phyloP scores from a whole-genome alignment of 805 yeast species.

The Starmerella floris region DNA sequence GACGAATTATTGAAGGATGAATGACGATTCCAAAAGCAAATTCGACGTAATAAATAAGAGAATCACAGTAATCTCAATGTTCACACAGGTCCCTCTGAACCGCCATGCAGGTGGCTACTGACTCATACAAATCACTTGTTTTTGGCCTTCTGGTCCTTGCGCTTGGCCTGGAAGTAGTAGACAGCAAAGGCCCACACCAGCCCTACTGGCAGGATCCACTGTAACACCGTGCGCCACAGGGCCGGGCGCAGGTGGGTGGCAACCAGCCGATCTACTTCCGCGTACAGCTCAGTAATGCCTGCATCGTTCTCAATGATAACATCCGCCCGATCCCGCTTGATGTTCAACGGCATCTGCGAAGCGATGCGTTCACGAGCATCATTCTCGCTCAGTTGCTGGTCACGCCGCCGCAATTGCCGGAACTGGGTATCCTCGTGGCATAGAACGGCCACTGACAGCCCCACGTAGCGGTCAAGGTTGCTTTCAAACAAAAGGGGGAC shows the following conservation, averaged over 20 bases:
- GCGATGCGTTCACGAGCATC: slow-evolving; percentile 63
- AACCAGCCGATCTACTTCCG: slow-evolving; percentile 33
- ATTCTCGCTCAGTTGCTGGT: slow-evolving; percentile 46
- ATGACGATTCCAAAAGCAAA: no score
- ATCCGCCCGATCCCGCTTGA: slow-evolving; percentile 49
- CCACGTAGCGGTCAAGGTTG: slow-evolving; percentile 57
- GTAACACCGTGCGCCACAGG: slow-evolving; percentile 20
- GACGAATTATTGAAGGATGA: no score
- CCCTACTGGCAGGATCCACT: slow-evolving; percentile 30
- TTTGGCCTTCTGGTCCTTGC: no score
- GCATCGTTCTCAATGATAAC: slow-evolving; percentile 49
- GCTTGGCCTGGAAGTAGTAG: slow-evolving; percentile 1
- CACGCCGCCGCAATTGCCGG: slow-evolving; percentile 49
- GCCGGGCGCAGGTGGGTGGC: slow-evolving; percentile 29
- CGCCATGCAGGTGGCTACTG: no score
- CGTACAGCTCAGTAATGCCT: slow-evolving; percentile 33
- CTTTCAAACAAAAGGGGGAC: slow-evolving; percentile 85
- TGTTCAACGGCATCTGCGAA: slow-evolving; percentile 59
- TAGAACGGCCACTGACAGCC: slow-evolving; percentile 51
- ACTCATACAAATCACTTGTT: no score
- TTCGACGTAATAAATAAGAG: no score
- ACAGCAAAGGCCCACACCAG: slow-evolving; percentile 13
- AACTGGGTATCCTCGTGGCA: slow-evolving; percentile 49
- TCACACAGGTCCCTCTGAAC: no score
- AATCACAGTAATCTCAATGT: no score